A percentile compares a stretch with the other conserved stretches of the same genome.
phyloP scores from a whole-genome alignment of 805 yeast genomes.

The Saccharomycopsis sp. region DNA sequence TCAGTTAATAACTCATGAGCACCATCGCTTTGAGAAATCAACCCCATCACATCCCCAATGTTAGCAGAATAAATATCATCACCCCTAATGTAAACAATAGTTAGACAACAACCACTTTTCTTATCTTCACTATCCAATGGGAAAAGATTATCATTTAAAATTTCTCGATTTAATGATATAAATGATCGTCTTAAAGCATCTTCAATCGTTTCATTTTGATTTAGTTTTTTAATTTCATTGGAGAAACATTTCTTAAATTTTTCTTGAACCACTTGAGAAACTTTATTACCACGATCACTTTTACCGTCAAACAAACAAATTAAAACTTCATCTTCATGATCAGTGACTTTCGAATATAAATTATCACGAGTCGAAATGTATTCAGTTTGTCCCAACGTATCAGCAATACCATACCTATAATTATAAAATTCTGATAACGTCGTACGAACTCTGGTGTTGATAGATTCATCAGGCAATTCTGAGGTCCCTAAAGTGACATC shows the following conservation, averaged over 20 bases:
- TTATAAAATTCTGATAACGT: slow-evolving; percentile 73
- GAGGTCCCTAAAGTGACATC: slow-evolving; percentile 91
- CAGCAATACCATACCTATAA: slow-evolving; percentile 88
- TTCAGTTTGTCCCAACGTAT: slow-evolving; percentile 63
- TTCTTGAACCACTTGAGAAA: slow-evolving; percentile 68
- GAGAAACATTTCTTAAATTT: slow-evolving; percentile 61
- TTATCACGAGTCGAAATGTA: slow-evolving; percentile 72
- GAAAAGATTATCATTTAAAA: slow-evolving; percentile 26
- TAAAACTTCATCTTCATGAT: slow-evolving; percentile 73
- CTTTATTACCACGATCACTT: slow-evolving; percentile 52
- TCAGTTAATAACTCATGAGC: slow-evolving; percentile 66
- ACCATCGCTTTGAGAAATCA: slow-evolving; percentile 75
- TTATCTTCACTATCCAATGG: slow-evolving; percentile 44
- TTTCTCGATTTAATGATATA: slow-evolving; percentile 70
- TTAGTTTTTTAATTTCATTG: slow-evolving; percentile 49
- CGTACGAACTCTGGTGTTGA: slow-evolving; percentile 80
- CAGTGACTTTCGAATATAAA: slow-evolving; percentile 81
- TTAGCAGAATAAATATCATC: slow-evolving; percentile 72
- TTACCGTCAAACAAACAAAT: slow-evolving; percentile 85
- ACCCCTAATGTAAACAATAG: slow-evolving; percentile 73
- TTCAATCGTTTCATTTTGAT: slow-evolving; percentile 43
- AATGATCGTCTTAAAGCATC: slow-evolving; percentile 82
- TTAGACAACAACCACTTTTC: slow-evolving; percentile 76
- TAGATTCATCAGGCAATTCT: slow-evolving; percentile 76
- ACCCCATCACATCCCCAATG: slow-evolving; percentile 83